Evolutionary conservation across 2,329 filamentous ascomycete species (phyloP).

Genomic region (Pseudocercospora vitis): DNA sequence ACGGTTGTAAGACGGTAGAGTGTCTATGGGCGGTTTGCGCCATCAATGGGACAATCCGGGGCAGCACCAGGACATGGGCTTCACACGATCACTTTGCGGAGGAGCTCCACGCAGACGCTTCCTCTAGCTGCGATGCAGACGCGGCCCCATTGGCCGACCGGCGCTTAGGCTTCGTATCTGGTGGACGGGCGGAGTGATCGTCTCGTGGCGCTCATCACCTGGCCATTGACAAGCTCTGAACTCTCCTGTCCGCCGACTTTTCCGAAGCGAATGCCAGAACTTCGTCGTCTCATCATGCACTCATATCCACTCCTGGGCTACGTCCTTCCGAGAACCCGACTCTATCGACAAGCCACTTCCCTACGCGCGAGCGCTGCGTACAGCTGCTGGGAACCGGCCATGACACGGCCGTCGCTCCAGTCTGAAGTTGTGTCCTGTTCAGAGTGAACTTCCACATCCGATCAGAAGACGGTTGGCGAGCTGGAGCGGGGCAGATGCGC

Average conservation of each 20-base stretch:
- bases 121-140: constrained; percentile 18
- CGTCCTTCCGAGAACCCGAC: not conserved
- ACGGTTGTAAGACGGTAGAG: constrained; percentile 14
- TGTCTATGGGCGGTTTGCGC: constrained; percentile 4
- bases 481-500: not conserved
- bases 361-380: constrained; percentile 10
- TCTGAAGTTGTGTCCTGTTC: too few relatives aligned
- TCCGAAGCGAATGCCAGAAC: constrained; percentile 5
- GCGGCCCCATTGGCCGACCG: constrained; percentile 21
- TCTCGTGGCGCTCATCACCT: constrained; percentile 2
- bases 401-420: too few relatives aligned
- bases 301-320: not conserved
- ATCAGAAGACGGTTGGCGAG: constrained; percentile 4
- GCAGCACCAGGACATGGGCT: constrained; percentile 20
- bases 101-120: constrained; percentile 12
- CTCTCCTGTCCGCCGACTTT: constrained; percentile 23
- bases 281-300: not conserved
- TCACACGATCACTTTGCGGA: constrained; percentile 33
- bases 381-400: too few relatives aligned
- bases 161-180: constrained; percentile 17
- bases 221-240: constrained; percentile 20
- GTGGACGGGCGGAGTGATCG: constrained; percentile 21
- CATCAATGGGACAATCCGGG: constrained; percentile 22
- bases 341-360: constrained; percentile 1
- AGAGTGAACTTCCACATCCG: not conserved